Conservation (phyloP, 192 early-diverging fungal genomes). For the Rhizoclosmatium globosum region DNA sequence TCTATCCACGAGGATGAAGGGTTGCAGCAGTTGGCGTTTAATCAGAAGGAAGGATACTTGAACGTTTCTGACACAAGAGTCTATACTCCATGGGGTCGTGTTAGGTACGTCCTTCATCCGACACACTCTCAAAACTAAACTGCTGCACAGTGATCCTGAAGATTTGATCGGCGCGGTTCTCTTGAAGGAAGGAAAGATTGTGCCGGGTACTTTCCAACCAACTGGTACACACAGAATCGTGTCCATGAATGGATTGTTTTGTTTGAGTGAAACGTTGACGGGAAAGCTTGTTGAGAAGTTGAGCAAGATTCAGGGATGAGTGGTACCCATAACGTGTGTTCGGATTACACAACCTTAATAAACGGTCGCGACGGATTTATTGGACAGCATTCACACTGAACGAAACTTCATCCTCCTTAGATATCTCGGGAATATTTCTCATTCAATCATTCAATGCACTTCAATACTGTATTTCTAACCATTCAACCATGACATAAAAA, state of each 20-base stretch:
- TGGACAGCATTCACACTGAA: no score
- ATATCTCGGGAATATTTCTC: no score
- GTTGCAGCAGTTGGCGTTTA: slow-evolving; percentile 5
- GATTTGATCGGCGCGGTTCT: slow-evolving; percentile 52
- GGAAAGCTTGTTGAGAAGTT: slow-evolving; percentile 42
- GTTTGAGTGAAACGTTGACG: slow-evolving; percentile 46
- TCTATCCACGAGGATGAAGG: slow-evolving; percentile 6
- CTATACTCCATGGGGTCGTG: slow-evolving; percentile 47
- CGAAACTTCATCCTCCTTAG: no score
- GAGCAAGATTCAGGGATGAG: background rate
- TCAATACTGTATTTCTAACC: no score
- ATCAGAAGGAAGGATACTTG: slow-evolving; percentile 55
- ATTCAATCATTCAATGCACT: no score
- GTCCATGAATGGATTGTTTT: slow-evolving; percentile 48
- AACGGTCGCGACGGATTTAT: no score
- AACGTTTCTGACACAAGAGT: slow-evolving; percentile 54
- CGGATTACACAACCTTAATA: no score
- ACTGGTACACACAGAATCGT: slow-evolving; percentile 55
- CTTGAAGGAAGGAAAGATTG: slow-evolving; percentile 43
- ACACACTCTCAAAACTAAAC: background rate
- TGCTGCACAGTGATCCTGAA: slow-evolving; percentile 53
- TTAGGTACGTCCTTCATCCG: slow-evolving; percentile 25
- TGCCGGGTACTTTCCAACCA: slow-evolving; percentile 40
- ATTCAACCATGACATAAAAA: no score
- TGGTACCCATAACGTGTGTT: no score